phyloP scores from a whole-genome alignment of 352 stramenopile genomes.

The Phytophthora meadii region DNA sequence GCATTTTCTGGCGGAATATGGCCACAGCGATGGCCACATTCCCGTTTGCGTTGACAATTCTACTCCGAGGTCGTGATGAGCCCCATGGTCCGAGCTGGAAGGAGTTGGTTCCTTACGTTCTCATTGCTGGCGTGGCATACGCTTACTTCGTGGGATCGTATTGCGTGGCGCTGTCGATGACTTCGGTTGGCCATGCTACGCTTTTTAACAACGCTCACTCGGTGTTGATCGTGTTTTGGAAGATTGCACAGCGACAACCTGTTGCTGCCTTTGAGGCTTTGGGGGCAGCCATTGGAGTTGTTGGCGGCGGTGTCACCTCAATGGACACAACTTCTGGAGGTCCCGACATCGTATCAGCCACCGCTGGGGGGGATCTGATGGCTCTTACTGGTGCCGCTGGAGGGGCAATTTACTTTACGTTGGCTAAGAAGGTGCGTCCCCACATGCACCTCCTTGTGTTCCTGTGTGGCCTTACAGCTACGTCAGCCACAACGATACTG shows the following conservation, averaged over 20 bases:
- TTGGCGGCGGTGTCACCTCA: slow-evolving; percentile 73
- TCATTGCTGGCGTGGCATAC: slow-evolving; percentile 67
- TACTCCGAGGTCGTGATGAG: slow-evolving; percentile 39
- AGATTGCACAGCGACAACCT: slow-evolving; percentile 62
- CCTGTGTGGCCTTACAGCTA: slow-evolving; percentile 61
- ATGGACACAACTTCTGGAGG: slow-evolving; percentile 60
- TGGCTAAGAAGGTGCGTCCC: slow-evolving; percentile 77
- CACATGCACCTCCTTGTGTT: slow-evolving; percentile 82
- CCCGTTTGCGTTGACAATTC: slow-evolving; percentile 49
- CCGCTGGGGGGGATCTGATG: slow-evolving; percentile 68
- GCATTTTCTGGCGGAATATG: slow-evolving; percentile 88
- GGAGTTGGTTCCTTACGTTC: slow-evolving; percentile 49
- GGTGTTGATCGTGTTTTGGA: slow-evolving; percentile 78
- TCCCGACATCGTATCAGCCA: slow-evolving; percentile 52
- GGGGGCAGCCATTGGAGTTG: slow-evolving; percentile 71
- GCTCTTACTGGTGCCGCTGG: slow-evolving; percentile 72
- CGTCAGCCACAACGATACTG: slow-evolving; percentile 62
- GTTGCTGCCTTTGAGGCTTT: slow-evolving; percentile 71
- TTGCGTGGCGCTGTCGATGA: slow-evolving; percentile 67
- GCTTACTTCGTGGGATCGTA: slow-evolving; percentile 80
- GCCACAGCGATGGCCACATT: slow-evolving; percentile 69
- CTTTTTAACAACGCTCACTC: slow-evolving; percentile 89
- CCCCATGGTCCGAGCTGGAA: slow-evolving; percentile 34
- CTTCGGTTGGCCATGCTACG: slow-evolving; percentile 82
- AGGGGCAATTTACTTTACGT: slow-evolving; percentile 79